Percentiles rank a stretch among this genome's conserved stretches.
Conservation (phyloP, 495 filamentous ascomycete species). For the Xylaria sp. region DNA sequence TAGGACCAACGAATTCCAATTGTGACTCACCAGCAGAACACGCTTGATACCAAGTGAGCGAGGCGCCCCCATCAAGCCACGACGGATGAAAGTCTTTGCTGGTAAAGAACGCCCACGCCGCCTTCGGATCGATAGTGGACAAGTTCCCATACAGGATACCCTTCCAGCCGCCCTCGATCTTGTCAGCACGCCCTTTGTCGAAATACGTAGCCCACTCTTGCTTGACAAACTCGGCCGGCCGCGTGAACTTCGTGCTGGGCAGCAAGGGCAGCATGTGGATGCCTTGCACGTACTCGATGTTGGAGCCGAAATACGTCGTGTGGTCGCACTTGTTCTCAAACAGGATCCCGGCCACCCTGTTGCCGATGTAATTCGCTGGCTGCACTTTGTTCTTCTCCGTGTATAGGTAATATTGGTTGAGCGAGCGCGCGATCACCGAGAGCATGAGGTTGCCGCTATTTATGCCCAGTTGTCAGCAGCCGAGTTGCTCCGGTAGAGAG, state of each 20-base stretch:
- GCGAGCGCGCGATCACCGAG: slow-evolving; percentile 69
- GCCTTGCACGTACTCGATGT: slow-evolving; percentile 85
- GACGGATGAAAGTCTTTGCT: slow-evolving; percentile 66
- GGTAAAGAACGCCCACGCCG: slow-evolving; percentile 78
- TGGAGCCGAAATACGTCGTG: slow-evolving; percentile 87
- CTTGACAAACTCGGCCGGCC: slow-evolving; percentile 71
- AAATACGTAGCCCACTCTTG: slow-evolving; percentile 91
- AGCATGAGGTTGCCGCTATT: slow-evolving; percentile 79
- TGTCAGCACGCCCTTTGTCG: slow-evolving; percentile 62
- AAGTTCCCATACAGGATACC: slow-evolving; percentile 85
- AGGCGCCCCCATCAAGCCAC: slow-evolving; percentile 87
- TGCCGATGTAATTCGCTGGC: slow-evolving; percentile 76
- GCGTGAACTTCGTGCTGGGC: slow-evolving; percentile 71
- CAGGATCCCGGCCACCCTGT: slow-evolving; percentile 90
- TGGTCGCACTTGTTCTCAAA: slow-evolving; percentile 99
- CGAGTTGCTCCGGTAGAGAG: background rate
- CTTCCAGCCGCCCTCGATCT: slow-evolving; percentile 78
- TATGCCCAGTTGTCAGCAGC: background rate
- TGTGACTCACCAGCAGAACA: slow-evolving; percentile 67
- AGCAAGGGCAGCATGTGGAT: slow-evolving; percentile 97
- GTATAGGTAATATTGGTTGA: slow-evolving; percentile 85
- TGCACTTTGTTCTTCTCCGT: slow-evolving; percentile 73
- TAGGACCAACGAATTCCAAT: background rate
- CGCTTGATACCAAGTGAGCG: slow-evolving; percentile 87
- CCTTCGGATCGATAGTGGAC: slow-evolving; percentile 74